These are phyloP conservation scores for Xylariaceae sp. DNA, from an alignment of 2,329 filamentous ascomycete species.

Conservation along the genomic window DNA sequence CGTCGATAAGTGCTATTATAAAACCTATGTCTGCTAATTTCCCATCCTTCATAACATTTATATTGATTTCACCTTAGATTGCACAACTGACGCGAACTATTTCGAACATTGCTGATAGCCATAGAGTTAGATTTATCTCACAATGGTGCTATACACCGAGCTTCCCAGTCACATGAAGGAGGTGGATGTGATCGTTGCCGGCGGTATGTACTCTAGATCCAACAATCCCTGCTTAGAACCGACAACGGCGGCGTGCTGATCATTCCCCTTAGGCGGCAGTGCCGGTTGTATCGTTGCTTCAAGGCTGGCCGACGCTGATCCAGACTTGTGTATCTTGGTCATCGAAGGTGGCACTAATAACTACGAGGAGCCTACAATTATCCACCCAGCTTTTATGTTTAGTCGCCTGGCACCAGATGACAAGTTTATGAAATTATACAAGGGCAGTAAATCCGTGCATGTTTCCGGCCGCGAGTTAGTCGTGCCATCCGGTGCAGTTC, in stretches of 20 bases:
- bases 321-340: conserved; percentile 14
- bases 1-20: too few relatives aligned
- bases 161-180: conserved; percentile 15
- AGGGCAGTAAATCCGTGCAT: too few relatives aligned
- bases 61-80: too few relatives aligned
- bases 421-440: too few relatives aligned
- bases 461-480: conserved; percentile 9
- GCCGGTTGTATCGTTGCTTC: conserved; percentile 22
- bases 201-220: conserved; percentile 15
- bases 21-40: too few relatives aligned
- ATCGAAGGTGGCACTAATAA: conserved; percentile 21
- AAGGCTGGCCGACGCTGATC: conserved; percentile 21
- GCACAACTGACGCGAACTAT: too few relatives aligned
- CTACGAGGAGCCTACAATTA: conserved; percentile 3
- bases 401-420: background rate
- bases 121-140: too few relatives aligned
- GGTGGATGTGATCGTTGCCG: conserved; percentile 26
- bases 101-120: too few relatives aligned
- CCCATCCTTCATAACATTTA: too few relatives aligned
- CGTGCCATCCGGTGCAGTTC: conserved; percentile 39
- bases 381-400: conserved; percentile 8
- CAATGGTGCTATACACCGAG: conserved; percentile 17
- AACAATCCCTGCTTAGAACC: background rate
- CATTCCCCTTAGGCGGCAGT: conserved; percentile 10
- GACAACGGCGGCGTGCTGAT: too few relatives aligned